phyloP scores from a whole-genome alignment of 2,329 filamentous ascomycete genomes.

The Lachnellula arida region DNA sequence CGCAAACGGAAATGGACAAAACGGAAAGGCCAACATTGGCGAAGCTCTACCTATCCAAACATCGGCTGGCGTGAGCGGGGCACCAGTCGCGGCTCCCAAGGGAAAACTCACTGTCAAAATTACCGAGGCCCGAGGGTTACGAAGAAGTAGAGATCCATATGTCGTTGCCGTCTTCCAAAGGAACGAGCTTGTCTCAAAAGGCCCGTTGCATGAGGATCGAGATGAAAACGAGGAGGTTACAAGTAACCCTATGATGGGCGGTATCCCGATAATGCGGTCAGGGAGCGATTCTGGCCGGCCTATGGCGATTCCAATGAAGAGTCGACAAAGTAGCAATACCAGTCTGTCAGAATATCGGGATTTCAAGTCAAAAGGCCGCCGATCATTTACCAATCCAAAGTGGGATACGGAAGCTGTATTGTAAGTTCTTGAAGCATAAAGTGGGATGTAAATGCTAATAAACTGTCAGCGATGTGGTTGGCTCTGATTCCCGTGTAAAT shows the following conservation, averaged over 20 bases:
- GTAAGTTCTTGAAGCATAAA: constrained; percentile 51
- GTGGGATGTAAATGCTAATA: constrained; percentile 13
- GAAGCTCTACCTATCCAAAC: constrained; percentile 24
- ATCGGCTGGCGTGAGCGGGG: constrained; percentile 38
- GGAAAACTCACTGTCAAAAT: constrained; percentile 91
- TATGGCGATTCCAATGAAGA: constrained; percentile 93
- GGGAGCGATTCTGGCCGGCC: constrained; percentile 78
- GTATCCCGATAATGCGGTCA: constrained; percentile 60
- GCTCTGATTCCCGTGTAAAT: constrained; percentile 83
- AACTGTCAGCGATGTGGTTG: constrained; percentile 77
- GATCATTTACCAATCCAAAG: constrained; percentile 72
- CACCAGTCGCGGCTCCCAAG: constrained; percentile 66
- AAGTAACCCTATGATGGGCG: constrained; percentile 49
- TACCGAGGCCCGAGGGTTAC: constrained; percentile 74
- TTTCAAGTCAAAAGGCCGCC: constrained; percentile 51
- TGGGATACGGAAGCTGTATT: constrained; percentile 97
- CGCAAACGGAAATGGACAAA: constrained; percentile 32
- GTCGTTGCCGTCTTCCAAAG: constrained; percentile 96
- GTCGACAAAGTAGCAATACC: constrained; percentile 93
- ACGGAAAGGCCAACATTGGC: constrained; percentile 37
- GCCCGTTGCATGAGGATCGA: constrained; percentile 60
- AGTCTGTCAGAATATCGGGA: constrained; percentile 65
- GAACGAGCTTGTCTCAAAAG: constrained; percentile 91
- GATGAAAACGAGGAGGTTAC: constrained; percentile 56
- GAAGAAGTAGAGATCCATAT: constrained; percentile 83